These are phyloP conservation scores for Candida ulmi DNA, from an alignment of 805 yeast species.

Conservation along the genomic window DNA sequence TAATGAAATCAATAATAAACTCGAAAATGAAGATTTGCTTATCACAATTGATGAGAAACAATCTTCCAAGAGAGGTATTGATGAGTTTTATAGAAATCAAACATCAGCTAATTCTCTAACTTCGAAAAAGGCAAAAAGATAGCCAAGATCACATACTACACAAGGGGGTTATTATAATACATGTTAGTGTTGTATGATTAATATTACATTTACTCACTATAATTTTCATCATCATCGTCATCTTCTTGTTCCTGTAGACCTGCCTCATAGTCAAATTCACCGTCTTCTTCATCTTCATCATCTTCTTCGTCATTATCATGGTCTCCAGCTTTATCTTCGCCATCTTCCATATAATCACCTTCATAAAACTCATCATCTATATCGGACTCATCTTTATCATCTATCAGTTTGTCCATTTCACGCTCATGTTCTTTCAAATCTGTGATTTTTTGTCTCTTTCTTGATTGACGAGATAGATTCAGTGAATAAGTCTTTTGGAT, in stretches of 20 bases:
- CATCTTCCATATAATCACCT: slow-evolving; percentile 7
- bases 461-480: slow-evolving; percentile 11
- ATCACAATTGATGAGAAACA: slow-evolving; percentile 13
- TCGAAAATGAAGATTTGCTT: slow-evolving; percentile 15
- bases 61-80: slow-evolving; percentile 6
- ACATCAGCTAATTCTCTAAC: slow-evolving; percentile 1
- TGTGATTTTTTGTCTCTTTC: slow-evolving; percentile 12
- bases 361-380: slow-evolving; percentile 3
- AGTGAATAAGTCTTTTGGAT: slow-evolving; percentile 10
- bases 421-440: slow-evolving; percentile 15
- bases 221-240: slow-evolving; percentile 14
- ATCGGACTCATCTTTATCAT: slow-evolving; percentile 12
- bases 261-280: slow-evolving; percentile 5
- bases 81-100: slow-evolving; percentile 8
- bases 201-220: background rate
- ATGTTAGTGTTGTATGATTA: background rate
- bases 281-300: slow-evolving; percentile 7
- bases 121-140: slow-evolving; percentile 5
- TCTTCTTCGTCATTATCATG: slow-evolving; percentile 8
- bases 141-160: slow-evolving; percentile 2
- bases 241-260: slow-evolving; percentile 2
- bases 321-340: slow-evolving; percentile 1
- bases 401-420: slow-evolving; percentile 8
- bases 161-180: background rate
- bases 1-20: slow-evolving; percentile 6